Evolutionary conservation across 208 protist species (phyloP).

Genomic region (Trichomonas gallinae): DNA sequence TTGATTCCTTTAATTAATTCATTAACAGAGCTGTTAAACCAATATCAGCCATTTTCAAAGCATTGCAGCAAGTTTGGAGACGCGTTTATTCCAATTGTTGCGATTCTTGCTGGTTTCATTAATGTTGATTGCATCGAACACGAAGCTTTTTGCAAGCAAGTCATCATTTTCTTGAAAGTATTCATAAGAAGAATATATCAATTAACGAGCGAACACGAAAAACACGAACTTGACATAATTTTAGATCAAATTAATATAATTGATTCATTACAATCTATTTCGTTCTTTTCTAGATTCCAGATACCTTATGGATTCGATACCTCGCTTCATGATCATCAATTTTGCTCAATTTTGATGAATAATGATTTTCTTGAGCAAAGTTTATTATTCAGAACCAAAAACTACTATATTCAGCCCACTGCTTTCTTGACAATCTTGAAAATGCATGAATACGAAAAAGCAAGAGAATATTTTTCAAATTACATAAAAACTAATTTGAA

Average conservation of each 20-base stretch:
- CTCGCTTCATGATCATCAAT: not conserved
- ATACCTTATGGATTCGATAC: not conserved
- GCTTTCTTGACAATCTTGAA: not conserved
- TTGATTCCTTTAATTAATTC: not conserved
- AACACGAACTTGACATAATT: not conserved
- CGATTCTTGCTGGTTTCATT: not conserved
- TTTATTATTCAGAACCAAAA: not conserved
- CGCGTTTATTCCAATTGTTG: not conserved
- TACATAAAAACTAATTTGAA: not conserved
- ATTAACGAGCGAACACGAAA: not conserved
- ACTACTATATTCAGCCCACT: not conserved
- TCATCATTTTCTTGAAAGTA: not conserved
- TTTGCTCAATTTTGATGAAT: not conserved
- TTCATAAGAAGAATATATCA: not conserved
- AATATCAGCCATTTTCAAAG: not conserved
- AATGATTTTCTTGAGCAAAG: not conserved
- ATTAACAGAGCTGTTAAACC: not conserved
- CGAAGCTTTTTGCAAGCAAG: not conserved
- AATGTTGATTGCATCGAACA: not conserved
- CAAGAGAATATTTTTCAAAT: not conserved
- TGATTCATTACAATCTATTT: not conserved
- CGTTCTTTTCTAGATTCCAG: not conserved
- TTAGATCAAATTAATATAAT: not conserved
- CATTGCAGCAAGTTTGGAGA: not conserved
- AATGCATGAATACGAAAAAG: not conserved